These are phyloP conservation scores for Beta vulgaris DNA, from an alignment of 148 eudicot species.

Conservation along the genomic window DNA sequence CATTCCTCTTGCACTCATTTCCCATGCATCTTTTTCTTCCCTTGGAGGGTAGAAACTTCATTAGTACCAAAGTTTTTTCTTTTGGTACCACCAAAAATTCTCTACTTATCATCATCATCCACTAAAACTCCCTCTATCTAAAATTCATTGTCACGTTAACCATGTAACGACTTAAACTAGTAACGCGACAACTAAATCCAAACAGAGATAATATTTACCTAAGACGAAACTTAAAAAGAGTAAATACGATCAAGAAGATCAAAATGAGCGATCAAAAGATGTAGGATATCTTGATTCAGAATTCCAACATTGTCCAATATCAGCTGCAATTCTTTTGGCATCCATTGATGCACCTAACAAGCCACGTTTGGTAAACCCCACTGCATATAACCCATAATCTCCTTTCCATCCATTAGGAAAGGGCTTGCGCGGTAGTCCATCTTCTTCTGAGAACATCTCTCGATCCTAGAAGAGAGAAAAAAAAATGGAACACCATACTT, in stretches of 20 bases:
- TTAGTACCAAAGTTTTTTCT: conserved; percentile 20
- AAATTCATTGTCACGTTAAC: no score
- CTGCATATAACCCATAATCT: conserved; percentile 62
- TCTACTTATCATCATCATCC: conserved; percentile 23
- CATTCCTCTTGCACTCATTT: conserved; percentile 7
- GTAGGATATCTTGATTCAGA: conserved; percentile 32
- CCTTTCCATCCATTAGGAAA: conserved; percentile 94
- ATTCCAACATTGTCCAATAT: conserved; percentile 48
- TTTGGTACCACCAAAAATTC: conserved; percentile 30
- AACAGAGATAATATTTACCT: no score
- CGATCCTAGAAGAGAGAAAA: conserved; percentile 41
- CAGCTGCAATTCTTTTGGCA: conserved; percentile 57
- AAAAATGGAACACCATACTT: conserved; percentile 25
- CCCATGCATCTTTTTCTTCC: conserved; percentile 20
- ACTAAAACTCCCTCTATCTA: conserved; percentile 16
- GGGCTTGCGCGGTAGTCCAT: conserved; percentile 63
- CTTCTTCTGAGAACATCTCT: conserved; percentile 64
- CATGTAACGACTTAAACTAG: no score
- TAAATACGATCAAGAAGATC: neutral
- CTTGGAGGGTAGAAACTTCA: conserved; percentile 15
- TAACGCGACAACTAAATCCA: no score
- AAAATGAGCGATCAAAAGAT: conserved; percentile 19
- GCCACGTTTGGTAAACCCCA: conserved; percentile 88
- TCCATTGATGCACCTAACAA: conserved; percentile 79
- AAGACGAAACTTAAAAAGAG: neutral